Percentiles rank a stretch among this genome's conserved stretches.
phyloP scores from a whole-genome alignment of 371 early-diverging fungal genomes.

The Apophysomyces sp. region DNA sequence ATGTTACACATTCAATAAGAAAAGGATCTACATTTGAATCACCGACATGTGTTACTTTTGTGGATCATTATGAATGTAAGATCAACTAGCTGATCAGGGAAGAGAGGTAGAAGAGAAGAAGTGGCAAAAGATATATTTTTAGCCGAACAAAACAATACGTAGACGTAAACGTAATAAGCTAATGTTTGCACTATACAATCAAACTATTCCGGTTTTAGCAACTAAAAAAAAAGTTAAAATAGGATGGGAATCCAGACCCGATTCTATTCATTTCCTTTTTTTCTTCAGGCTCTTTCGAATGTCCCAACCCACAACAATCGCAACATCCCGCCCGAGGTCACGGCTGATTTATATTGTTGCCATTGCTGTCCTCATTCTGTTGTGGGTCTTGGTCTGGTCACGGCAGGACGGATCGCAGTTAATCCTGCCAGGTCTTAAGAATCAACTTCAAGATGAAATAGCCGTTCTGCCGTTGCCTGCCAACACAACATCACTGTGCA shows the following conservation, averaged over 20 bases:
- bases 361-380: slow-evolving; percentile 7
- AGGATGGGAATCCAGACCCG: background rate
- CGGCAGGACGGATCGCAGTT: background rate
- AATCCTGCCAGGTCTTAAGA: background rate
- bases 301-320: background rate
- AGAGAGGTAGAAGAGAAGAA: too few relatives aligned
- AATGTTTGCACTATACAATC: background rate
- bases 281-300: background rate
- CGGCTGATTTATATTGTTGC: background rate
- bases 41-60: background rate
- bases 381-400: slow-evolving; percentile 18
- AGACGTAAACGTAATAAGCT: background rate
- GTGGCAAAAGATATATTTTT: background rate
- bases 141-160: background rate
- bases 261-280: background rate
- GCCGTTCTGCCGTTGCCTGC: background rate
- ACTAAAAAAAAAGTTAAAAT: background rate
- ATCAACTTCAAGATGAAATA: background rate
- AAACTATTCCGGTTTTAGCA: background rate
- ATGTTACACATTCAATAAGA: background rate
- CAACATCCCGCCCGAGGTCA: background rate
- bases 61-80: background rate
- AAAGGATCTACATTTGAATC: background rate
- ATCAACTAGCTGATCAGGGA: background rate
- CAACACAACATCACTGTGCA: slow-evolving; percentile 15